Conservation (phyloP, 2,329 filamentous ascomycete genomes). For the Dactylellina drechsleri region DNA sequence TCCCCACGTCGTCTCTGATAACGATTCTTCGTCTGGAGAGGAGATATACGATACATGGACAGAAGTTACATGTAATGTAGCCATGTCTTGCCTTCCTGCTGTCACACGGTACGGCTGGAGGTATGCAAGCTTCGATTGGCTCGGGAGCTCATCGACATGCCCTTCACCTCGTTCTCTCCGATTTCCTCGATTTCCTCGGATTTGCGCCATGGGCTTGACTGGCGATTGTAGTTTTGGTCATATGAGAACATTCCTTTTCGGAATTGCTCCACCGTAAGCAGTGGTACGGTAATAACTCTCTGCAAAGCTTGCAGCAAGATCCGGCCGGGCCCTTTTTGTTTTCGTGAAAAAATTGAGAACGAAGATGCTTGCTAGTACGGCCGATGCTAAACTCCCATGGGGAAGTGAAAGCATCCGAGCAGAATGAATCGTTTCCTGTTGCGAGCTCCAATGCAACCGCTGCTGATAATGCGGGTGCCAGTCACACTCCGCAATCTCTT, state of each 20-base stretch:
- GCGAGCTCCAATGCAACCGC: neutral
- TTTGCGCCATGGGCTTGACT: neutral
- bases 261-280: constrained; percentile 9
- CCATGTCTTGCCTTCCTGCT: neutral
- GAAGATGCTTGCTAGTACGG: constrained; percentile 15
- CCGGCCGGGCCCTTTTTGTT: neutral
- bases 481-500: constrained; percentile 16
- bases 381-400: constrained; percentile 16
- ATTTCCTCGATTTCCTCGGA: neutral
- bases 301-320: no score
- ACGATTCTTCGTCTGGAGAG: neutral
- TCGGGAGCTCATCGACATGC: constrained; percentile 27
- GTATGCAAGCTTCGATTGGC: constrained; percentile 30
- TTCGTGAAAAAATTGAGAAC: neutral
- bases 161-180: neutral
- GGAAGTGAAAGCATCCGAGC: constrained; percentile 8
- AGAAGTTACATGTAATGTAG: no score
- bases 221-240: constrained; percentile 14
- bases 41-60: neutral
- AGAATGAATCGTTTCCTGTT: neutral
- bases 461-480: constrained; percentile 22
- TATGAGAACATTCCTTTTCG: constrained; percentile 39
- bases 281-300: neutral
- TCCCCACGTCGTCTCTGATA: constrained; percentile 27
- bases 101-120: constrained; percentile 13